Conservation (phyloP, 495 filamentous ascomycete species). For the Hypoxylon subgilvum region DNA sequence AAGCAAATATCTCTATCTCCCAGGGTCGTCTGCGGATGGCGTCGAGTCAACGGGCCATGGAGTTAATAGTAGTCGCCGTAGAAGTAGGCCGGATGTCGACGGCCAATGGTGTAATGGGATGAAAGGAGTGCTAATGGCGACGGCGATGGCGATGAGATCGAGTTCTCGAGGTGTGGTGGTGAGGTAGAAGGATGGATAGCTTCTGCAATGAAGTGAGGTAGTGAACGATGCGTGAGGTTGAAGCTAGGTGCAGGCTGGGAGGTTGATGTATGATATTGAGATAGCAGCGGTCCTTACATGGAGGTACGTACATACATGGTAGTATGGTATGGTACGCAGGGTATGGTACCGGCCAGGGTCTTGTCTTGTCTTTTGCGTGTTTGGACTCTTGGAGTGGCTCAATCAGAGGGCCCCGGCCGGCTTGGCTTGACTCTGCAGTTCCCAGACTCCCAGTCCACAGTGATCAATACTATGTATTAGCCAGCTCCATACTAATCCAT, state of each 20-base stretch:
- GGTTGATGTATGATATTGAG: slow-evolving; percentile 46
- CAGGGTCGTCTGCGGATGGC: slow-evolving; percentile 36
- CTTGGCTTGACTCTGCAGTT: slow-evolving; percentile 34
- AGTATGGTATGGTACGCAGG: too few species aligned
- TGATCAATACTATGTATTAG: slow-evolving; percentile 41
- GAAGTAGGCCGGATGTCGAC: slow-evolving; percentile 15
- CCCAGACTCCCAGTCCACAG: slow-evolving; percentile 20
- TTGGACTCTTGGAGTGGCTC: slow-evolving; percentile 43
- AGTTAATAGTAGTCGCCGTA: slow-evolving; percentile 29
- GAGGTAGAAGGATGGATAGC: slow-evolving; percentile 20
- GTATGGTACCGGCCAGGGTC: slow-evolving; percentile 40
- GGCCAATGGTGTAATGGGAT: slow-evolving; percentile 3
- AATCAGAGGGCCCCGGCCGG: slow-evolving; percentile 32
- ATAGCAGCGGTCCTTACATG: slow-evolving; percentile 21
- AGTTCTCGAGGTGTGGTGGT: slow-evolving; percentile 25
- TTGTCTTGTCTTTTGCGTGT: slow-evolving; percentile 34
- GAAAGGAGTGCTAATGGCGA: slow-evolving; percentile 27
- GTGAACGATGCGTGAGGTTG: slow-evolving; percentile 33
- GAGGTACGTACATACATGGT: too few species aligned
- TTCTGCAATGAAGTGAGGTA: slow-evolving; percentile 33
- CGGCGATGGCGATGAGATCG: slow-evolving; percentile 29
- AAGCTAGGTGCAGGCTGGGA: slow-evolving; percentile 38
- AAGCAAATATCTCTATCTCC: slow-evolving; percentile 26
- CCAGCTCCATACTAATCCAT: too few species aligned
- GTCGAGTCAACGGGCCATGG: slow-evolving; percentile 38